Conservation (phyloP, 2,329 filamentous ascomycete genomes). For the Incumbomyces delicatus region DNA sequence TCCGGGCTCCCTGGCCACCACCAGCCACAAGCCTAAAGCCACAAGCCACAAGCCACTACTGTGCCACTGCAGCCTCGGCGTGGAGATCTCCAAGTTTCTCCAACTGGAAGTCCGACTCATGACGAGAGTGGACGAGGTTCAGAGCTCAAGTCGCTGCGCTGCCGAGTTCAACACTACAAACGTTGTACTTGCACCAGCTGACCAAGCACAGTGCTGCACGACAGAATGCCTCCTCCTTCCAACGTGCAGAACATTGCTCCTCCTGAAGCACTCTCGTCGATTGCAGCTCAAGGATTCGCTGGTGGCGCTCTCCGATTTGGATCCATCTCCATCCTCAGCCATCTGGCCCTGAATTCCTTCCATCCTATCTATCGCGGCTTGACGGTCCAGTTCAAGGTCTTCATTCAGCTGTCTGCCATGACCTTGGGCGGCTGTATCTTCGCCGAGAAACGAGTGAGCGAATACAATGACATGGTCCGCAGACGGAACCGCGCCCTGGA, state of each 20-base stretch:
- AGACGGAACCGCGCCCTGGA: constrained; percentile 29
- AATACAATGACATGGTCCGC: constrained; percentile 36
- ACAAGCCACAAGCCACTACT: too few species aligned
- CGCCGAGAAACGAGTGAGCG: constrained; percentile 37
- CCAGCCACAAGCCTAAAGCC: too few species aligned
- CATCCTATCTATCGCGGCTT: constrained; percentile 37
- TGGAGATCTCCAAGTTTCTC: too few species aligned
- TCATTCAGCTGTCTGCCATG: constrained; percentile 39
- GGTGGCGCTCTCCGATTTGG: constrained; percentile 36
- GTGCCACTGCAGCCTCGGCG: too few species aligned
- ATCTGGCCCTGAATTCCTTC: constrained; percentile 33
- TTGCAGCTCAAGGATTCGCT: constrained; percentile 34
- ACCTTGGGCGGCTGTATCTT: constrained; percentile 40
- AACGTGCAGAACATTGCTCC: constrained; percentile 30
- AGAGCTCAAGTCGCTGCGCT: too few species aligned
- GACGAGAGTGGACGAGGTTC: constrained; percentile 1
- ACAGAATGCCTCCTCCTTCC: constrained; percentile 33
- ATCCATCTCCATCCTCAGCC: constrained; percentile 36
- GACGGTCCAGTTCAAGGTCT: constrained; percentile 42
- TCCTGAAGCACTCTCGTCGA: constrained; percentile 31
- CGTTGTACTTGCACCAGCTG: background rate
- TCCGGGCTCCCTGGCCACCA: too few species aligned
- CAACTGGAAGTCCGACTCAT: background rate
- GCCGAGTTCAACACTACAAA: too few species aligned
- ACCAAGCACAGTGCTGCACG: background rate